Evolutionary conservation across 352 stramenopile genomes (phyloP), one percentile per base, ranked within the genome.

Genomic region (Pythium apleroticum): DNA sequence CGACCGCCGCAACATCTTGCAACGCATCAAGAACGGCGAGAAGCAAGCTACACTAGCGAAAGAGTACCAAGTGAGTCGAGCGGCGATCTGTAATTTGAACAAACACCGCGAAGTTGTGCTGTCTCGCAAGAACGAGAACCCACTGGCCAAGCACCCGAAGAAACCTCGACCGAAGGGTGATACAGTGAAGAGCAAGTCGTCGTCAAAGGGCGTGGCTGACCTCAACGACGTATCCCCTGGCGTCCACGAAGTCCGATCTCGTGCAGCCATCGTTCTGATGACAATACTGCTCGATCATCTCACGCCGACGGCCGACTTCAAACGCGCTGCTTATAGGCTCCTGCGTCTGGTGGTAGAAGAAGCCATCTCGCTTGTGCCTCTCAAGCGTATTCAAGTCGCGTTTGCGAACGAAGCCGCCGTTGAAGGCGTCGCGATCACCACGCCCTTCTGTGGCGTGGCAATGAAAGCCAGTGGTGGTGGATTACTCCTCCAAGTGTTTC

Each of bases 41-140:
- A 86, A 84, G 56, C 79, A 88, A 33, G 74, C 77, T 2, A 74
- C 68, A 10, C 68, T 88, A 3, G 77, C 79, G 11, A 85, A 85
- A 60, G 79, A 88, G 55, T 88, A 80, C 52, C 67, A 78, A 17
- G 77, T 88, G 43, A 86, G 71, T 41, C 79, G 79, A 12, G 75
- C 79, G 0, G 75, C 77, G 19, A 88, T 88, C 33, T 85, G 77
- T 60, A 88, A 88, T 54, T 60, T 81, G 25, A 75, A 80, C 68
- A 88, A 88, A 61, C 76, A 88, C 50, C 61, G 79, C 7, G 69
- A 80, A n/a, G 66, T 72, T 11, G 78, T 87, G 0, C 24, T 89
- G 50, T 75, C 72, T 2, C 65, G 76, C 11, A 66, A 72, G 52
- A 56, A 84, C 66, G 62, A 75, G 27, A 81, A 88, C 57, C 78